A percentile compares a stretch with the other conserved stretches of the same genome.
These are phyloP conservation scores for Colletotrichum lentis DNA, from an alignment of 2,329 filamentous ascomycete genomes.

Conservation along the genomic window DNA sequence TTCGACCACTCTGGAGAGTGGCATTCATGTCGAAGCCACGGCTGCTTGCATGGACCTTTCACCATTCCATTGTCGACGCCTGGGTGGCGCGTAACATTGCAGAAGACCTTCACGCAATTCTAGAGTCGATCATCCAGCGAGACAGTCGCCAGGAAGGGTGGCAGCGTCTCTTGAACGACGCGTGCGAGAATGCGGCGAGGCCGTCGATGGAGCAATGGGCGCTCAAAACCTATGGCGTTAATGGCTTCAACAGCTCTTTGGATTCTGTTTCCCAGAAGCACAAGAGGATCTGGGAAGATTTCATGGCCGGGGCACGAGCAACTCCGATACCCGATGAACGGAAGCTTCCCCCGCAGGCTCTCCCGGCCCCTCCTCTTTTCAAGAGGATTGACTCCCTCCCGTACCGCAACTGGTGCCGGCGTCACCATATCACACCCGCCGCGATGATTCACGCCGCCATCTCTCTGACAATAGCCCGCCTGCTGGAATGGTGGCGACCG, in stretches of 20 bases:
- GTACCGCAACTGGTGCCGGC: not conserved
- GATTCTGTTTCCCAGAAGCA: not conserved
- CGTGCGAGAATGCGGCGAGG: conserved; percentile 6
- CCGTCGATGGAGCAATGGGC: conserved; percentile 9
- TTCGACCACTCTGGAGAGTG: conserved; percentile 8
- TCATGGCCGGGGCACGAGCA: conserved; percentile 1
- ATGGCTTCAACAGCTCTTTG: not conserved
- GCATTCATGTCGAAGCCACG: conserved; percentile 7
- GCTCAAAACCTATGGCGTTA: conserved; percentile 1
- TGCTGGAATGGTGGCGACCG: conserved; percentile 7
- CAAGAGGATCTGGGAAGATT: not conserved
- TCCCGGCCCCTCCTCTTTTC: conserved; percentile 8
- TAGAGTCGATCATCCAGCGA: conserved; percentile 4
- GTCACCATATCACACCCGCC: not conserved
- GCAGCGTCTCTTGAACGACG: not conserved
- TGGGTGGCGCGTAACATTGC: conserved; percentile 8
- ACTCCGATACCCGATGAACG: conserved; percentile 6
- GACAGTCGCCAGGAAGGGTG: not conserved
- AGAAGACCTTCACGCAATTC: conserved; percentile 17
- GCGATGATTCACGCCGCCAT: conserved; percentile 3
- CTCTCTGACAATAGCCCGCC: conserved; percentile 3
- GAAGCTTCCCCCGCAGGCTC: conserved; percentile 7
- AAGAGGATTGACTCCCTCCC: not conserved
- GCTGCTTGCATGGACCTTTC: conserved; percentile 8
- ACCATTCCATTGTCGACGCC: conserved; percentile 6